A percentile compares a stretch with the other conserved stretches of the same genome.
phyloP scores from a whole-genome alignment of 345 rosid species.

The Syzygium aromaticum region DNA sequence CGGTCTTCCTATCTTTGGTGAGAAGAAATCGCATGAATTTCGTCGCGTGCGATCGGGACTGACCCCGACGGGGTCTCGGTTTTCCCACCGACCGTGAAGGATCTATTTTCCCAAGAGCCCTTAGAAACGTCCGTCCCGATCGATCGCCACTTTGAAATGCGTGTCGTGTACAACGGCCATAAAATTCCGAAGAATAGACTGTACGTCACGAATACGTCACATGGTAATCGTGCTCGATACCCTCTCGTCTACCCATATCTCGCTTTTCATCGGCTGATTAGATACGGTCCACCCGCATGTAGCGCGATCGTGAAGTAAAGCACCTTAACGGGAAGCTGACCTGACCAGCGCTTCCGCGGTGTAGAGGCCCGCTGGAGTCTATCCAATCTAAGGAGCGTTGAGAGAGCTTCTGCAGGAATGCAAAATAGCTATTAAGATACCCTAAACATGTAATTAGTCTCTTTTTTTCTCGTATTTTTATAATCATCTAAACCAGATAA shows the following conservation, averaged over 20 bases:
- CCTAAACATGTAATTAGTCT: neutral
- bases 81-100: neutral
- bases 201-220: neutral
- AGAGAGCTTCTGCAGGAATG: neutral
- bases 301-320: too few relatives aligned
- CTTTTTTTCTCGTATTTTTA: neutral
- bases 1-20: neutral
- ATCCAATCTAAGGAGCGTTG: neutral
- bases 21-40: neutral
- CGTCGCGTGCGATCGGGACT: neutral
- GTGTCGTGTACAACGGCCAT: neutral
- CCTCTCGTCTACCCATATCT: neutral
- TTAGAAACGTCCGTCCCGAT: neutral
- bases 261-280: neutral
- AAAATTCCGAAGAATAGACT: neutral
- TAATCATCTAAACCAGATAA: neutral
- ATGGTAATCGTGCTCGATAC: neutral
- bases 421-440: too few relatives aligned
- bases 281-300: too few relatives aligned
- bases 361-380: neutral
- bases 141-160: neutral
- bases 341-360: too few relatives aligned
- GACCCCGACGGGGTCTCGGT: neutral
- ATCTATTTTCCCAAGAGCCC: neutral
- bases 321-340: neutral